Percentiles rank a stretch among this genome's conserved stretches.
Conservation (phyloP, 352 stramenopile species). For the Elongisporangium undulatum region DNA sequence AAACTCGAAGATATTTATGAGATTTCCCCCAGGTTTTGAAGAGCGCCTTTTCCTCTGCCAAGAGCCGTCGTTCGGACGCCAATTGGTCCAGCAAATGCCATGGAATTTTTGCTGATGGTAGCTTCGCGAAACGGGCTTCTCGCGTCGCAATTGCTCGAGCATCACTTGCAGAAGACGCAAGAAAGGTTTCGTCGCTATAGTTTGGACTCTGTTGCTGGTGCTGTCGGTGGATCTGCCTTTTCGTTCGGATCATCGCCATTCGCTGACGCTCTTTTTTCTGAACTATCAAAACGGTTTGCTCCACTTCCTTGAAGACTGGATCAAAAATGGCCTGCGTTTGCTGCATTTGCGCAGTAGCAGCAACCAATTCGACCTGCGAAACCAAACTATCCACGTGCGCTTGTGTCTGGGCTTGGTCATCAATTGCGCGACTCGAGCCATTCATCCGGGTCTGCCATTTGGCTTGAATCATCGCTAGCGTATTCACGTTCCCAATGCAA, state of each 20-base stretch:
- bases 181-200: constrained; percentile 3
- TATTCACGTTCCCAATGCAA: constrained; percentile 41
- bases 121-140: constrained; percentile 17
- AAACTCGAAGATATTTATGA: neutral
- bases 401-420: constrained; percentile 10
- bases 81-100: constrained; percentile 72
- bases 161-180: neutral
- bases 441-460: constrained; percentile 32
- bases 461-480: constrained; percentile 43
- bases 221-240: constrained; percentile 1
- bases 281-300: constrained; percentile 34
- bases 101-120: constrained; percentile 49
- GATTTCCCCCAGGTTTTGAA: constrained; percentile 50
- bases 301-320: constrained; percentile 52
- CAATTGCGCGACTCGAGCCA: constrained; percentile 9
- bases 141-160: constrained; percentile 17
- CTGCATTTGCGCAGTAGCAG: constrained; percentile 45
- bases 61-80: constrained; percentile 30
- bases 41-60: constrained; percentile 54
- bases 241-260: constrained; percentile 5
- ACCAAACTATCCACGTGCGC: constrained; percentile 28
- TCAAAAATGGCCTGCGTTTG: constrained; percentile 62
- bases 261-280: constrained; percentile 22
- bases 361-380: constrained; percentile 39
- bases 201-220: constrained; percentile 1